Conservation (phyloP, 495 filamentous ascomycete genomes). For the Hypoxylon lienhwacheense region DNA sequence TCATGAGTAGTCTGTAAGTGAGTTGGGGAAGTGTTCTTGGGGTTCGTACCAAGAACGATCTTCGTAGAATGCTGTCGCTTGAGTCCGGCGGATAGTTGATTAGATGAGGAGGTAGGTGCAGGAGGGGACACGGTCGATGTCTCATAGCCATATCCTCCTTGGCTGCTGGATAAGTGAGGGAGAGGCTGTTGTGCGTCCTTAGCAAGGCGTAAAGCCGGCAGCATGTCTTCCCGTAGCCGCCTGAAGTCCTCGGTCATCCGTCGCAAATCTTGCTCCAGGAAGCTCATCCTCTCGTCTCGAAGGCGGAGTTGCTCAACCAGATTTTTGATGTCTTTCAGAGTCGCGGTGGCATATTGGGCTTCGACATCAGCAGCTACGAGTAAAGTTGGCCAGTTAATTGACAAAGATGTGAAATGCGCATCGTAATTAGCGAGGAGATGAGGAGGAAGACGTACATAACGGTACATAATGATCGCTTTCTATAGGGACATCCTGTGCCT, state of each 20-base stretch:
- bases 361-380: conserved; percentile 81
- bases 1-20: conserved; percentile 63
- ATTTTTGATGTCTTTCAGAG: conserved; percentile 85
- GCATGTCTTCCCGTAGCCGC: conserved; percentile 81
- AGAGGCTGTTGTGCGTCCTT: conserved; percentile 91
- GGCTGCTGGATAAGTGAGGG: conserved; percentile 56
- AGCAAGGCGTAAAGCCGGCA: conserved; percentile 83
- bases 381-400: conserved; percentile 26
- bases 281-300: conserved; percentile 81
- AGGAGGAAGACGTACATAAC: conserved; percentile 65
- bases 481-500: conserved; percentile 85
- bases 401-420: conserved; percentile 15
- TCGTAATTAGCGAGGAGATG: background rate
- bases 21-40: conserved; percentile 75
- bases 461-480: conserved; percentile 94
- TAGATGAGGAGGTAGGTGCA: conserved; percentile 52
- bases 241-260: conserved; percentile 82
- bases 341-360: conserved; percentile 78
- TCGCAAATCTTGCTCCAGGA: conserved; percentile 77
- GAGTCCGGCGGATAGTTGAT: conserved; percentile 54
- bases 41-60: conserved; percentile 76
- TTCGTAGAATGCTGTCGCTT: conserved; percentile 87
- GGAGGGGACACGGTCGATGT: conserved; percentile 52
- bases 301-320: conserved; percentile 82
- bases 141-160: conserved; percentile 48